A percentile compares a stretch with the other conserved stretches of the same genome.
phyloP scores from a whole-genome alignment of 805 yeast species.

The Cephaloascus albidus region DNA sequence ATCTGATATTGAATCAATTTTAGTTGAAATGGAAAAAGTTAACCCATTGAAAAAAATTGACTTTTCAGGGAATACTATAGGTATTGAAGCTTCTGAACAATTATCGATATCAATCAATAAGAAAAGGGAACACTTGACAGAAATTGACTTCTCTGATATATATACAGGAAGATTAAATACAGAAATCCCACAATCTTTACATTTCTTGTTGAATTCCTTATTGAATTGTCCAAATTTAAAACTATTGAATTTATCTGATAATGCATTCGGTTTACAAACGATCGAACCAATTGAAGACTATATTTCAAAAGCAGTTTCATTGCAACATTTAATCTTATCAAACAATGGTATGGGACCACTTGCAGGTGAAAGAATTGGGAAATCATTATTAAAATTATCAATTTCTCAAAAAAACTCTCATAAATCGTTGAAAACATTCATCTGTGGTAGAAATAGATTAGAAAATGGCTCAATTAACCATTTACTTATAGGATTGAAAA shows the following conservation, averaged over 20 bases:
- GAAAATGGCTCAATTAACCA: constrained; percentile 90
- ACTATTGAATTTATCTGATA: constrained; percentile 80
- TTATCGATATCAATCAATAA: constrained; percentile 48
- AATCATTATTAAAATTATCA: constrained; percentile 67
- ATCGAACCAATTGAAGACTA: constrained; percentile 82
- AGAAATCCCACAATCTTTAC: constrained; percentile 84
- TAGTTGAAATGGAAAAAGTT: constrained; percentile 40
- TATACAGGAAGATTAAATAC: constrained; percentile 92
- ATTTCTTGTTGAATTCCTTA: constrained; percentile 63
- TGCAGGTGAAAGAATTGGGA: constrained; percentile 92
- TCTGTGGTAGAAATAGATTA: constrained; percentile 95
- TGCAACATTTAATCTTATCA: constrained; percentile 80
- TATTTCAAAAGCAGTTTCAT: constrained; percentile 62
- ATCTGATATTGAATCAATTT: constrained; percentile 64
- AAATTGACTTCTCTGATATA: constrained; percentile 81
- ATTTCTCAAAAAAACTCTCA: constrained; percentile 37
- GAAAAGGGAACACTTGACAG: constrained; percentile 38
- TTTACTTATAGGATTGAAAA: constrained; percentile 76
- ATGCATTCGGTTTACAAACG: constrained; percentile 94
- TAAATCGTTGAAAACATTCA: constrained; percentile 64
- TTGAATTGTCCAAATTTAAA: constrained; percentile 58
- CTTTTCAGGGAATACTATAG: constrained; percentile 89
- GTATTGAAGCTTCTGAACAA: constrained; percentile 76
- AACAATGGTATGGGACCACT: constrained; percentile 98
- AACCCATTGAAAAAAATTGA: constrained; percentile 48